Percentiles rank a stretch among this genome's conserved stretches.
phyloP scores from a whole-genome alignment of 2,329 filamentous ascomycete genomes.

The Verticillium longisporum region DNA sequence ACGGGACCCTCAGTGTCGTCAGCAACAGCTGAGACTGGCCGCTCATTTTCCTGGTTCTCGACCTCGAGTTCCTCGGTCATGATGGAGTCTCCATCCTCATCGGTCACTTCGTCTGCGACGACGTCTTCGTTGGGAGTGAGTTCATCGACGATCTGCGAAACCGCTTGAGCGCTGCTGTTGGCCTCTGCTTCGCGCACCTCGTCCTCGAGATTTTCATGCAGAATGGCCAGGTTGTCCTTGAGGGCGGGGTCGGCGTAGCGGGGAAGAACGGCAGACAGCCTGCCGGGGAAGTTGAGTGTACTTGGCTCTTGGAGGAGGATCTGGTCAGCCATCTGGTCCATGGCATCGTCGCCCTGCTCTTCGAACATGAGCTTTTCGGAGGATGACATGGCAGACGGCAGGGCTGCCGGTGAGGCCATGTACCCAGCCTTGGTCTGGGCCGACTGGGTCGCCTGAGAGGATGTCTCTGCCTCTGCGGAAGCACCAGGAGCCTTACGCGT shows the following conservation, averaged over 20 bases:
- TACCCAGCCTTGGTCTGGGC: slow-evolving; percentile 29
- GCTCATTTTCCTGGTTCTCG: slow-evolving; percentile 12
- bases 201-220: slow-evolving; percentile 18
- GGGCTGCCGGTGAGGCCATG: slow-evolving; percentile 19
- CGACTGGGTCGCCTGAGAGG: slow-evolving; percentile 13
- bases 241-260: slow-evolving; percentile 32
- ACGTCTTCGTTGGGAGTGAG: not conserved
- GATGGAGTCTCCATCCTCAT: slow-evolving; percentile 13
- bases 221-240: slow-evolving; percentile 22
- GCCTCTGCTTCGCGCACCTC: slow-evolving; percentile 4
- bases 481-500: not conserved
- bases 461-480: not conserved
- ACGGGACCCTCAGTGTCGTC: slow-evolving; percentile 15
- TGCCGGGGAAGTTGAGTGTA: slow-evolving; percentile 34
- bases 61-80: slow-evolving; percentile 17
- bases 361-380: slow-evolving; percentile 30
- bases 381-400: slow-evolving; percentile 17
- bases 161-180: not conserved
- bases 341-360: slow-evolving; percentile 17
- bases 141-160: not conserved
- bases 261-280: slow-evolving; percentile 37
- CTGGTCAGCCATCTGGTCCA: slow-evolving; percentile 20
- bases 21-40: slow-evolving; percentile 3
- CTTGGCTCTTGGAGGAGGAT: slow-evolving; percentile 24
- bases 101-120: slow-evolving; percentile 6